Base-by-base conservation (phyloP, 169 alveolate species). In the Eimeria brunetti region DNA sequence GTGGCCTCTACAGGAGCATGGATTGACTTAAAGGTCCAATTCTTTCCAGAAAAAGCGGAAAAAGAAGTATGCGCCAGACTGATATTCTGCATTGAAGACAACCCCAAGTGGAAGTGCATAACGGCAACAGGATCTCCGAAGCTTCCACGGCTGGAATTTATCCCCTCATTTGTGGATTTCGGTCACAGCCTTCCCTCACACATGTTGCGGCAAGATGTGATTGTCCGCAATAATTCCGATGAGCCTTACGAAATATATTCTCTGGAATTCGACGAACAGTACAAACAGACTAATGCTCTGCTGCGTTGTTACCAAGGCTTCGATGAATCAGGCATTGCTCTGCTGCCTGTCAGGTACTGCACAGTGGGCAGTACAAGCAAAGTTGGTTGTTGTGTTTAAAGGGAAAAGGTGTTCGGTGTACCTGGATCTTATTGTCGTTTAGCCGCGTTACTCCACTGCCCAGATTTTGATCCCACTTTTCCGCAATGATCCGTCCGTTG, bases 181-280 rank as follows among this genome's bases (percentile, higher is more conserved):
- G 93, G 88, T 0, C 27, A 80, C 88, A 41, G 89, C 88, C 96
- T 92, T 11, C 96, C 96, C 20, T 53, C 51, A 38, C 96, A 92
- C 64, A 33, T 84, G 38, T 27, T 67, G 73, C 89, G 89, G 69
- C 84, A 69, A 64, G 96, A 92, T 38, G 69, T 98, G 53, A 99
- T 98, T 88, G 53, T 96, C 46, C 81, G 41, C 73, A 99, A 99
- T 95, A 98, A 99, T 67, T 97, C 98, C 95, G 98, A 97, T 53
- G 96, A 97, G 38, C 97, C 99, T 56, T 98, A 98, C 86, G 99
- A 97, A 96, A 98, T 99, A 2, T 98, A 97, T 95, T 96, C 98
- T 36, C 94, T 97, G 44, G 99, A 98, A 75, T 98, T 98, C 95
- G 99, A 99, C 96, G 96, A 97, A 86, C 95, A 96, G 95, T 97